These are phyloP conservation scores for Didymella sp. DNA, from an alignment of 2,329 filamentous ascomycete species.

Conservation along the genomic window DNA sequence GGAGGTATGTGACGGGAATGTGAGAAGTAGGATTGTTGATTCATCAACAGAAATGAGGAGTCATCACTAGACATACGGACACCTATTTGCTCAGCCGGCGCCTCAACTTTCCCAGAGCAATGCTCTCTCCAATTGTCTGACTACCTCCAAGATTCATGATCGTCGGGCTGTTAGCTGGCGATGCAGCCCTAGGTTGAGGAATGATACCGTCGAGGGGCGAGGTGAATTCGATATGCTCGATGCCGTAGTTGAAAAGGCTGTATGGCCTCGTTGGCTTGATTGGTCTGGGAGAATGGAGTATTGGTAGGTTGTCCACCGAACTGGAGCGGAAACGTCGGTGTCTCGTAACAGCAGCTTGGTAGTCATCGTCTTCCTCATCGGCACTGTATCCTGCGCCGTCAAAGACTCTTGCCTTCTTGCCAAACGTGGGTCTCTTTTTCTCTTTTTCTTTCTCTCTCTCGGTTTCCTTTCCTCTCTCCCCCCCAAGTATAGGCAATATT, in stretches of 20 bases:
- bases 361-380: neutral
- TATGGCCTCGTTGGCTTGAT: neutral
- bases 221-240: conserved; percentile 8
- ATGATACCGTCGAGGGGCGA: neutral
- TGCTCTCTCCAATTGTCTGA: neutral
- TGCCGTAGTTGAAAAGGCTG: conserved; percentile 1
- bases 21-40: neutral
- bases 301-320: neutral
- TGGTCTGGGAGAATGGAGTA: neutral
- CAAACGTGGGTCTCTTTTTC: neutral
- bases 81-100: conserved; percentile 3
- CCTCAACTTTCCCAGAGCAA: neutral
- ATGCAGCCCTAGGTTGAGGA: neutral
- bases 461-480: neutral
- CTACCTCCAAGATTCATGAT: neutral
- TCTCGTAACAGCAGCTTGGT: too few relatives aligned
- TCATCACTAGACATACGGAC: neutral
- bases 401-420: neutral
- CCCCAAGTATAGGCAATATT: neutral
- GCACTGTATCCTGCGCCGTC: conserved; percentile 1
- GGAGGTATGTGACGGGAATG: neutral
- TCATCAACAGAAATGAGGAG: neutral
- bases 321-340: neutral
- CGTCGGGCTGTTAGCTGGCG: neutral
- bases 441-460: neutral